Percentiles rank a stretch among this genome's conserved stretches.
Evolutionary conservation across 192 early-diverging fungal genomes (phyloP).

Genomic region (Umbelopsis ramanniana): DNA sequence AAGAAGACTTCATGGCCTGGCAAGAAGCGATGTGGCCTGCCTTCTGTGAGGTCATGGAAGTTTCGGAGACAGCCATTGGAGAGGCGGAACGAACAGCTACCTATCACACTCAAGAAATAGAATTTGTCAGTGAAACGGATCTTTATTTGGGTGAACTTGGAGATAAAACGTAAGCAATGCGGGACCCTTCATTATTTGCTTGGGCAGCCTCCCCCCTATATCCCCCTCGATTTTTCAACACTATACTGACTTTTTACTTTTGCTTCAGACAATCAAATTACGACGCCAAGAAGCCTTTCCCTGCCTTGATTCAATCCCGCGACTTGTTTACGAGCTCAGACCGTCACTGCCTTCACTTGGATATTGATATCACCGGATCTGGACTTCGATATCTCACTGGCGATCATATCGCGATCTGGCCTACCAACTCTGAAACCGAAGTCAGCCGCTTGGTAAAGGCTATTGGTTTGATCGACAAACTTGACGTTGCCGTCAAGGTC

Average conservation of each 20-base stretch:
- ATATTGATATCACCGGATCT: constrained; percentile 83
- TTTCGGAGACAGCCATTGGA: constrained; percentile 43
- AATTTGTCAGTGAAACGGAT: constrained; percentile 30
- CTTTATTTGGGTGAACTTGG: constrained; percentile 52
- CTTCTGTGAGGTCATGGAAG: constrained; percentile 70
- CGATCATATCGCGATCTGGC: constrained; percentile 94
- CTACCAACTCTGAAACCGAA: constrained; percentile 79
- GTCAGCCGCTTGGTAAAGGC: constrained; percentile 66
- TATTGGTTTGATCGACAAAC: constrained; percentile 62
- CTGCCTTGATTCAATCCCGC: constrained; percentile 64
- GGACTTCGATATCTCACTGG: constrained; percentile 87
- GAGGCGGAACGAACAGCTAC: constrained; percentile 35
- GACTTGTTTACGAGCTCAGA: constrained; percentile 71
- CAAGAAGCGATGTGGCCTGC: constrained; percentile 80
- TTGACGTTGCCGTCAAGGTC: constrained; percentile 72
- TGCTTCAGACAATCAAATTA: constrained; percentile 54
- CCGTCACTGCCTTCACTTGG: constrained; percentile 90
- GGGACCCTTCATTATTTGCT: too few relatives aligned
- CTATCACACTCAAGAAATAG: constrained; percentile 58
- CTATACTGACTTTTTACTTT: not conserved
- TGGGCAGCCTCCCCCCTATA: not conserved
- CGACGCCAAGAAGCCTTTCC: constrained; percentile 87
- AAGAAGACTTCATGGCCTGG: constrained; percentile 96
- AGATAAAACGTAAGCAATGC: constrained; percentile 28
- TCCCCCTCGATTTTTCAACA: not conserved